Conservation (phyloP, 2,329 filamentous ascomycete species). For the Biscogniauxia marginata region DNA sequence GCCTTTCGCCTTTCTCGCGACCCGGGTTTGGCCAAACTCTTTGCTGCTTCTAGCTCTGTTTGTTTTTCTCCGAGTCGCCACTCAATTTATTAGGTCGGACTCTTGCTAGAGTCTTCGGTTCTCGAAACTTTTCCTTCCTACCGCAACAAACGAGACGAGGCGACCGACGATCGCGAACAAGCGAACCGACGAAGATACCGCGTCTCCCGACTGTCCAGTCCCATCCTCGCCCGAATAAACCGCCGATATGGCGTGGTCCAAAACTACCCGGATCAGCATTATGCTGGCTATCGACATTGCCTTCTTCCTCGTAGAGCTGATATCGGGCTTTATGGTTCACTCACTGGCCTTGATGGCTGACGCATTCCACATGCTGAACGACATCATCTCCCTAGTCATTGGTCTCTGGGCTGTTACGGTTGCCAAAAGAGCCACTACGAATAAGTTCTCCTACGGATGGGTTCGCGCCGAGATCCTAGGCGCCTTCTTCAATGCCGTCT, state of each 20-base stretch:
- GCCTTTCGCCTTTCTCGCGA: no score
- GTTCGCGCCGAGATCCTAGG: conserved; percentile 95
- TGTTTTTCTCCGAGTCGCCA: no score
- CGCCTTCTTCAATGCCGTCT: conserved; percentile 95
- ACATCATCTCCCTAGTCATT: conserved; percentile 90
- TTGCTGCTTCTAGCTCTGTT: no score
- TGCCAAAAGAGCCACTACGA: conserved; percentile 78
- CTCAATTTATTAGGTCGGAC: no score
- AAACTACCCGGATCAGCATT: conserved; percentile 86
- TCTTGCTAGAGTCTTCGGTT: no score
- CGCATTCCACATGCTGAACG: conserved; percentile 99
- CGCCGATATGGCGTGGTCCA: conserved; percentile 76
- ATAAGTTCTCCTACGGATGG: conserved; percentile 96
- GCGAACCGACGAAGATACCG: no score
- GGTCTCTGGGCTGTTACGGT: conserved; percentile 94
- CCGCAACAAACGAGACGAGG: no score
- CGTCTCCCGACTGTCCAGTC: background rate
- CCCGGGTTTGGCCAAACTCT: no score
- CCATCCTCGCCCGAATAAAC: no score
- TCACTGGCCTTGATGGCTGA: conserved; percentile 94
- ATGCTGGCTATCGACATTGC: conserved; percentile 85
- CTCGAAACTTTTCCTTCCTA: no score
- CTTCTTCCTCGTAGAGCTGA: conserved; percentile 89
- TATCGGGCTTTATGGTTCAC: conserved; percentile 80
- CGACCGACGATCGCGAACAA: no score